phyloP scores from a whole-genome alignment of 2,329 filamentous ascomycete species.

The Beauveria sp. region DNA sequence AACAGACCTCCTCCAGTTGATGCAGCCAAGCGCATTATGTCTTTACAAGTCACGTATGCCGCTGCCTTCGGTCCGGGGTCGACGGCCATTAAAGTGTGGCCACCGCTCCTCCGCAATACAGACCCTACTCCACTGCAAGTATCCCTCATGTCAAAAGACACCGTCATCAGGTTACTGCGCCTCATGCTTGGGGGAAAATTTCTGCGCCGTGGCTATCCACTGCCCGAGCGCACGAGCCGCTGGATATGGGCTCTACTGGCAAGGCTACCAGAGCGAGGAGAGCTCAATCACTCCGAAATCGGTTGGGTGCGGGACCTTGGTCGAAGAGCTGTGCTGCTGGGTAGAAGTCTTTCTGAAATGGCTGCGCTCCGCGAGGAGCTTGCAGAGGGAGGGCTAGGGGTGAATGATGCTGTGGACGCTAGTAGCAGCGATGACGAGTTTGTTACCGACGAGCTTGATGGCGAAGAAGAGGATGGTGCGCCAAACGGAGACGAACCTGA shows the following conservation, averaged over 20 bases:
- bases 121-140: conserved; percentile 54
- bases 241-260: conserved; percentile 86
- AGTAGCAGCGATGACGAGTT: conserved; percentile 33
- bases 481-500: conserved; percentile 17
- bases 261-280: conserved; percentile 63
- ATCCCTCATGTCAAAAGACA: conserved; percentile 58
- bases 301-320: conserved; percentile 71
- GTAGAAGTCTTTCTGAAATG: conserved; percentile 47
- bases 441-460: conserved; percentile 21
- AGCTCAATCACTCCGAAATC: conserved; percentile 68
- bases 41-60: conserved; percentile 48
- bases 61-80: conserved; percentile 44
- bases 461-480: conserved; percentile 21
- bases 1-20: conserved; percentile 45
- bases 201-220: conserved; percentile 48
- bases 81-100: conserved; percentile 45
- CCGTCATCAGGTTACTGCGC: conserved; percentile 58
- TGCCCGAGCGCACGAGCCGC: conserved; percentile 61
- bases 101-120: conserved; percentile 39
- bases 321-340: conserved; percentile 61
- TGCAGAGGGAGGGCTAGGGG: conserved; percentile 32
- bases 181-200: conserved; percentile 59
- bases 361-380: conserved; percentile 38
- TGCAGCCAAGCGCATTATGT: conserved; percentile 45
- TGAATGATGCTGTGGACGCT: conserved; percentile 40